These are phyloP conservation scores for Papilionanthe hybrid DNA, from an alignment of 116 monocot genomes.

Conservation along the genomic window DNA sequence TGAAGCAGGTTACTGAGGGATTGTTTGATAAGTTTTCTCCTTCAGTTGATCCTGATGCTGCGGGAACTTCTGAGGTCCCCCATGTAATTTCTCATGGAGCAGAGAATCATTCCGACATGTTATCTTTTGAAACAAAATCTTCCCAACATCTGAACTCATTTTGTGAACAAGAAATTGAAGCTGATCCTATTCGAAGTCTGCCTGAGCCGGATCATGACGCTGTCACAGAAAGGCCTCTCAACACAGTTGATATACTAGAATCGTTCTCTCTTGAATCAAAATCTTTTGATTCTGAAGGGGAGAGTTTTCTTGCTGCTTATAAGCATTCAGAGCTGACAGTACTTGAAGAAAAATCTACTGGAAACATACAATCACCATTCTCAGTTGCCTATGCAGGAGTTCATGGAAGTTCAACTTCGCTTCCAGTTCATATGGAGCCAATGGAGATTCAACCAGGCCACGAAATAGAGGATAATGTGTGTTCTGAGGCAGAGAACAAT, in stretches of 20 bases:
- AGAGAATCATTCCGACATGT: not conserved
- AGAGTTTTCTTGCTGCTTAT: not conserved
- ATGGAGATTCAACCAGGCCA: not conserved
- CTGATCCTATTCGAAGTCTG: too few relatives aligned
- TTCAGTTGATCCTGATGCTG: not conserved
- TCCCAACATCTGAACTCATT: not conserved
- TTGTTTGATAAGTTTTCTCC: too few relatives aligned
- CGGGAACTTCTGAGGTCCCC: not conserved
- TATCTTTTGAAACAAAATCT: not conserved
- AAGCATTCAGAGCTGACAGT: conserved; percentile 9
- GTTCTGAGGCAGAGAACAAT: not conserved
- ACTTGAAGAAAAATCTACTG: conserved; percentile 42
- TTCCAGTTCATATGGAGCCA: not conserved
- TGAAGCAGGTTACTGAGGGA: conserved; percentile 1
- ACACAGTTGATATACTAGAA: not conserved
- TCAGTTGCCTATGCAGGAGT: not conserved
- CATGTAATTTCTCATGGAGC: not conserved
- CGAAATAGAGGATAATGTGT: not conserved
- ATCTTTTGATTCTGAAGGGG: not conserved
- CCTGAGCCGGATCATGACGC: not conserved
- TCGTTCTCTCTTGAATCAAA: not conserved
- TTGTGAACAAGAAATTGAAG: not conserved
- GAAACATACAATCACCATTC: conserved; percentile 18
- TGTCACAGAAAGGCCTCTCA: not conserved
- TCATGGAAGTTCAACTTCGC: not conserved